Evolutionary conservation across 176 grass and related monocot genomes (phyloP), one percentile per base, ranked within the genome.

Genomic region (Microstegium vimineum): DNA sequence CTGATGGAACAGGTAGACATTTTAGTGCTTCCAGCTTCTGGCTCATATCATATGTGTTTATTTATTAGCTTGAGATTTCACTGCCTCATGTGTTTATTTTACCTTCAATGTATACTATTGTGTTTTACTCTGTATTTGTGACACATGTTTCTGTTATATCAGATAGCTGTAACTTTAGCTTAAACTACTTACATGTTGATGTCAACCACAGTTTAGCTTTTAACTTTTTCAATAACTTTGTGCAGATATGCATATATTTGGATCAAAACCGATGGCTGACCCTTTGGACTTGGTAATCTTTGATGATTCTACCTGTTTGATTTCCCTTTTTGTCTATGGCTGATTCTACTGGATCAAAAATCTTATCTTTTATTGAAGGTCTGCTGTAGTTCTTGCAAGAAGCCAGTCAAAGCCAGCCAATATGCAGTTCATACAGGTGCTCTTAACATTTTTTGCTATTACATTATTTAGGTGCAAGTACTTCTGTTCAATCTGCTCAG

Each of bases 201-300:
- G 62, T 32, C 62, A 59, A 59, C 22, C 9, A 17, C 62, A 32
- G 28, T 74, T 73, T 71, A 51, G 81, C 34, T 28, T 75, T 73
- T 64, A 59, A 79, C 15, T 80, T 82, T 71, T 82, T 75, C 51
- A 60, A 70, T 81, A 68, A 91, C 12, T 36, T 75, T 85, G 41
- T 90, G 86, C 93, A 99, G 96, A 99, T 90, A 99, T 99, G 96
- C 93, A 95, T 94, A 88, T 99, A 66, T 97, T 94, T 91, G 94
- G 87, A 79, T 92, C 82, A 87, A 97, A 91, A 91, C 94, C 94
- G 67, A 86, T 97, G 88, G 84, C 86, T 40, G 94, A 97, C 89
- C 90, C 94, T 74, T 81, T 97, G 81, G 92, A 94, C 78, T 86
- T 97, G 92, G 94, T 97, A 97, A 88, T n/a, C 35, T 91, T 87